These are phyloP conservation scores for Leptographium flavum DNA, from an alignment of 2,329 filamentous ascomycete species.

Conservation along the genomic window DNA sequence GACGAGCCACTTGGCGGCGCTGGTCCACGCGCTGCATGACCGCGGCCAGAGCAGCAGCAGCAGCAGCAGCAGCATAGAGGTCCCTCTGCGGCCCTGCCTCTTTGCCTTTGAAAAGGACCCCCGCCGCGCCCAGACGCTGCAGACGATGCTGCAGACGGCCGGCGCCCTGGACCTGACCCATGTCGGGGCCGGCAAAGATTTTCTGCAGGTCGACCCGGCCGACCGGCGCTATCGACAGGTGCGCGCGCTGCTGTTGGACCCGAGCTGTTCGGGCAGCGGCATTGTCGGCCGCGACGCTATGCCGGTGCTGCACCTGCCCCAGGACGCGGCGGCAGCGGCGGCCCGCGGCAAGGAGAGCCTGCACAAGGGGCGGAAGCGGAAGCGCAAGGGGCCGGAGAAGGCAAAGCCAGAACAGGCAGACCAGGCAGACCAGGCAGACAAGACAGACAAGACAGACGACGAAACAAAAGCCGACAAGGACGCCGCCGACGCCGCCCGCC, in stretches of 20 bases:
- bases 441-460: constrained; percentile 24
- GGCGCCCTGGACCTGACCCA: constrained; percentile 47
- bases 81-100: constrained; percentile 25
- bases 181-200: constrained; percentile 65
- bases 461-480: constrained; percentile 47
- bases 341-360: constrained; percentile 10
- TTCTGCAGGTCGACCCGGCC: constrained; percentile 58
- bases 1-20: constrained; percentile 79
- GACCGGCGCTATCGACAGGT: constrained; percentile 52
- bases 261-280: constrained; percentile 89
- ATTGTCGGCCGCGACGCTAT: constrained; percentile 81
- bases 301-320: constrained; percentile 49
- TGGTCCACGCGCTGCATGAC: constrained; percentile 32
- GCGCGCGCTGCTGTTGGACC: constrained; percentile 73
- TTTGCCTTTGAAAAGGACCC: constrained; percentile 70
- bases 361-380: constrained; percentile 26
- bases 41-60: too few species aligned
- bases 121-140: constrained; percentile 56
- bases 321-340: constrained; percentile 7
- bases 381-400: constrained; percentile 15
- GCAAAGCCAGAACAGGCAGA: neutral
- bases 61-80: too few species aligned
- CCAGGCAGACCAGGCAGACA: constrained; percentile 6
- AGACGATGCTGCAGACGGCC: constrained; percentile 72
- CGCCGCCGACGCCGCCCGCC: constrained; percentile 42